A percentile compares a stretch with the other conserved stretches of the same genome.
These are phyloP conservation scores for Allomyces javanicus DNA, from an alignment of 192 early-diverging fungal genomes.

Conservation along the genomic window DNA sequence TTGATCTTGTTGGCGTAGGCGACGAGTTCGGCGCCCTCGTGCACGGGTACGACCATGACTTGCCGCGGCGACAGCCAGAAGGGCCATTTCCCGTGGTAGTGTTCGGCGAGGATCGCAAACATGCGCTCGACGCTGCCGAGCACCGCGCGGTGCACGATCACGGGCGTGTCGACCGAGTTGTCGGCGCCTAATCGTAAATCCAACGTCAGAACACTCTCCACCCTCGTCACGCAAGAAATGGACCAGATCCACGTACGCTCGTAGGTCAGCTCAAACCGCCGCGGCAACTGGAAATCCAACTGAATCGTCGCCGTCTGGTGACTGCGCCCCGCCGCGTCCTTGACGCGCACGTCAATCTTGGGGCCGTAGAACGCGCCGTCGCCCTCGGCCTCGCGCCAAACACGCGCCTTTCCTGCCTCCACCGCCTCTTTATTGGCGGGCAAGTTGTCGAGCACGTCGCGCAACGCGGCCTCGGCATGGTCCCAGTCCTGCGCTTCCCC, in stretches of 20 bases:
- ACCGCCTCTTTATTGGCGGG: constrained; percentile 31
- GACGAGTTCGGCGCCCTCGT: neutral
- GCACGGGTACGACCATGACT: constrained; percentile 58
- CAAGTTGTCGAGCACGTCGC: constrained; percentile 45
- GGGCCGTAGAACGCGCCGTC: constrained; percentile 96
- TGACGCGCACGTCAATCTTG: constrained; percentile 78
- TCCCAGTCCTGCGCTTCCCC: constrained; percentile 59
- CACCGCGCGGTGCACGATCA: constrained; percentile 87
- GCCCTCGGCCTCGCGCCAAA: constrained; percentile 53
- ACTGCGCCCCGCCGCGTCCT: constrained; percentile 53
- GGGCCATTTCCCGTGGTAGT: constrained; percentile 78
- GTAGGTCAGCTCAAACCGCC: constrained; percentile 62
- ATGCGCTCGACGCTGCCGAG: constrained; percentile 82
- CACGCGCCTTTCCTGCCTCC: too few species aligned
- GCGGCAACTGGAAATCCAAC: constrained; percentile 85
- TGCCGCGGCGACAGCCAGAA: constrained; percentile 94
- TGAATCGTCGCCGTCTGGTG: constrained; percentile 94
- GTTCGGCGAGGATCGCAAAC: constrained; percentile 87
- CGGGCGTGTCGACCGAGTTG: constrained; percentile 45
- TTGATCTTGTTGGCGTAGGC: neutral
- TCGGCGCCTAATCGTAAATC: constrained; percentile 17
- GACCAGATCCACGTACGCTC: constrained; percentile 7
- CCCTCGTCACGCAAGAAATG: too few species aligned
- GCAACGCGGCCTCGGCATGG: constrained; percentile 51
- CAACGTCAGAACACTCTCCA: too few species aligned